phyloP scores from a whole-genome alignment of 2,329 filamentous ascomycete species.

The Lojkania enalia region DNA sequence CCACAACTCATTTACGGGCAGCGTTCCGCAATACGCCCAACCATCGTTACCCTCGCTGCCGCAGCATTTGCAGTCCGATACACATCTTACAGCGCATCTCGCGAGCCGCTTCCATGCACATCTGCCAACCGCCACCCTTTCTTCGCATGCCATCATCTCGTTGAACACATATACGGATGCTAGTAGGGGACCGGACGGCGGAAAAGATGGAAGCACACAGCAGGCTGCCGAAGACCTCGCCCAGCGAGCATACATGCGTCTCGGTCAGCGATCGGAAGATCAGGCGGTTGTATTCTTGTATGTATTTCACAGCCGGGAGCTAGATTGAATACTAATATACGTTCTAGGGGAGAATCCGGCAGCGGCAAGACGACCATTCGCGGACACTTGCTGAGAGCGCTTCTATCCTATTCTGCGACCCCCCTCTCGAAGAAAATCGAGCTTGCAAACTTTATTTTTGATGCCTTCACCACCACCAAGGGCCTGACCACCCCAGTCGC shows the following conservation, averaged over 20 bases:
- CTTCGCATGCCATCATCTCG: constrained; percentile 86
- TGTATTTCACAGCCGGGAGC: constrained; percentile 1
- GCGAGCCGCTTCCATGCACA: constrained; percentile 91
- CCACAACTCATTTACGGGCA: constrained; percentile 52
- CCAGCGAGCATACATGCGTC: constrained; percentile 77
- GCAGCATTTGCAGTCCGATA: constrained; percentile 77
- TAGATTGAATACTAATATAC: constrained; percentile 23
- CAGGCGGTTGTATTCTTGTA: constrained; percentile 93
- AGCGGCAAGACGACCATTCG: constrained; percentile 95
- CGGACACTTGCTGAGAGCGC: constrained; percentile 80
- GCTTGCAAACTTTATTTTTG: constrained; percentile 91
- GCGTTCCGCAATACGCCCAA: constrained; percentile 67
- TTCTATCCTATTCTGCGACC: constrained; percentile 88
- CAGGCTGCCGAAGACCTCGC: constrained; percentile 92
- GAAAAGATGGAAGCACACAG: constrained; percentile 88
- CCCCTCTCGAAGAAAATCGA: constrained; percentile 92
- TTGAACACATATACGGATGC: constrained; percentile 95
- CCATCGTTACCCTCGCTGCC: constrained; percentile 87
- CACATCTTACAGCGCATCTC: constrained; percentile 78
- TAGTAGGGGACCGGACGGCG: constrained; percentile 84
- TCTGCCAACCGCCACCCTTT: constrained; percentile 83
- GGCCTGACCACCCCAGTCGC: constrained; percentile 93
- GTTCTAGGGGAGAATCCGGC: constrained; percentile 83
- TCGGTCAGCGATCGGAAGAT: constrained; percentile 88
- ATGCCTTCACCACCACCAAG: constrained; percentile 95